phyloP scores from a whole-genome alignment of 169 alveolate species.

The Cryptosporidium ryanae region DNA sequence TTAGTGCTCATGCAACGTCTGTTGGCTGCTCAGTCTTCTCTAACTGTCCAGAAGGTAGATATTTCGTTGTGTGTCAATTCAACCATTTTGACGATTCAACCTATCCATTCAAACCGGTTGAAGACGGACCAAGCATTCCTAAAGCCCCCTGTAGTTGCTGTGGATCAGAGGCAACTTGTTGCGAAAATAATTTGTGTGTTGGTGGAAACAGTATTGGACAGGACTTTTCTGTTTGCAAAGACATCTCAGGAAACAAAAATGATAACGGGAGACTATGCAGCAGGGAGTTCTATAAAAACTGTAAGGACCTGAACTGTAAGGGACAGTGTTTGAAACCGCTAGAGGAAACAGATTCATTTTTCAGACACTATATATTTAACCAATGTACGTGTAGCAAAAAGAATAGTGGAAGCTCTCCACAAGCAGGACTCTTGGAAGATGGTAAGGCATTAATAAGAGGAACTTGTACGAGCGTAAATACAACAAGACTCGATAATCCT shows the following conservation, averaged over 20 bases:
- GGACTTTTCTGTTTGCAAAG: constrained; percentile 50
- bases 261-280: constrained; percentile 29
- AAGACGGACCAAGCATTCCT: constrained; percentile 57
- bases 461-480: constrained; percentile 34
- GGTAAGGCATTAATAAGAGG: constrained; percentile 73
- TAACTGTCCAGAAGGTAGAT: constrained; percentile 67
- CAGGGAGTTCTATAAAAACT: constrained; percentile 22
- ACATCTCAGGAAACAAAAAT: not conserved
- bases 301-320: constrained; percentile 51
- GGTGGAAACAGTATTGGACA: constrained; percentile 74
- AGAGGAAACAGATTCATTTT: constrained; percentile 63
- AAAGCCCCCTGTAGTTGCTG: constrained; percentile 70
- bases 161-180: constrained; percentile 66
- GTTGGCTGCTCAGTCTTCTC: constrained; percentile 69
- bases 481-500: constrained; percentile 47
- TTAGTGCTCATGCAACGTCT: constrained; percentile 72
- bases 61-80: constrained; percentile 68
- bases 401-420: constrained; percentile 55
- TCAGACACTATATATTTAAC: constrained; percentile 50
- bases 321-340: constrained; percentile 70
- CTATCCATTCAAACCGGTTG: constrained; percentile 51
- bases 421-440: constrained; percentile 55
- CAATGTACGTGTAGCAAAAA: constrained; percentile 74
- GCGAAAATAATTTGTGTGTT: constrained; percentile 72
- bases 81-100: constrained; percentile 29